A percentile compares a stretch with the other conserved stretches of the same genome.
Evolutionary conservation across 441 rosid species (phyloP).

Genomic region (Mallotus japonicus): DNA sequence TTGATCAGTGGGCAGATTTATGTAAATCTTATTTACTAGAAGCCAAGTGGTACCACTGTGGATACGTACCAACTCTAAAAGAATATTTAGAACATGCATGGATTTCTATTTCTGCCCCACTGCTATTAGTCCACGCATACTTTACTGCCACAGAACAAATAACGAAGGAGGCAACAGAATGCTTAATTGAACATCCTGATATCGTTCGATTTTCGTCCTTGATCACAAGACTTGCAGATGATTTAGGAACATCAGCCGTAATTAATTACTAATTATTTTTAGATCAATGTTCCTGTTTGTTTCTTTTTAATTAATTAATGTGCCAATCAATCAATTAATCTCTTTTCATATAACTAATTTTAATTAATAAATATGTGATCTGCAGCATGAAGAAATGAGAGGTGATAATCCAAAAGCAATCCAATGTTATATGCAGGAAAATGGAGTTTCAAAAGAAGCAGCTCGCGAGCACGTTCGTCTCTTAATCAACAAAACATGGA

Average conservation of each 20-base stretch:
- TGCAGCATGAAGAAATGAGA: conserved; percentile 10
- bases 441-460: background rate
- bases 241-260: conserved; percentile 21
- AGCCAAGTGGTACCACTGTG: conserved; percentile 18
- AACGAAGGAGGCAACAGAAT: background rate
- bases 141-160: conserved; percentile 6
- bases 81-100: conserved; percentile 22
- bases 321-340: too few relatives aligned
- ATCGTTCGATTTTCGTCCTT: conserved; percentile 4
- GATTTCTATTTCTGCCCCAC: conserved; percentile 4
- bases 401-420: conserved; percentile 16
- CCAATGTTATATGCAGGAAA: conserved; percentile 14
- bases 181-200: conserved; percentile 1
- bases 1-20: conserved; percentile 20
- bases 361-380: too few relatives aligned
- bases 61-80: conserved; percentile 10
- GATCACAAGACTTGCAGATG: conserved; percentile 19
- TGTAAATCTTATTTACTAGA: conserved; percentile 16
- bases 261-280: background rate
- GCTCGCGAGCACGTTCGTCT: background rate
- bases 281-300: too few relatives aligned
- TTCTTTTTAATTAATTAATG: too few relatives aligned
- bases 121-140: conserved; percentile 7
- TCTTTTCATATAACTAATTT: too few relatives aligned
- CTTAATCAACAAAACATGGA: conserved; percentile 13